Percentiles rank a stretch among this genome's conserved stretches.
These are phyloP conservation scores for Kurtzmaniella quercitrusa DNA, from an alignment of 1,139 yeast species.

Conservation along the genomic window DNA sequence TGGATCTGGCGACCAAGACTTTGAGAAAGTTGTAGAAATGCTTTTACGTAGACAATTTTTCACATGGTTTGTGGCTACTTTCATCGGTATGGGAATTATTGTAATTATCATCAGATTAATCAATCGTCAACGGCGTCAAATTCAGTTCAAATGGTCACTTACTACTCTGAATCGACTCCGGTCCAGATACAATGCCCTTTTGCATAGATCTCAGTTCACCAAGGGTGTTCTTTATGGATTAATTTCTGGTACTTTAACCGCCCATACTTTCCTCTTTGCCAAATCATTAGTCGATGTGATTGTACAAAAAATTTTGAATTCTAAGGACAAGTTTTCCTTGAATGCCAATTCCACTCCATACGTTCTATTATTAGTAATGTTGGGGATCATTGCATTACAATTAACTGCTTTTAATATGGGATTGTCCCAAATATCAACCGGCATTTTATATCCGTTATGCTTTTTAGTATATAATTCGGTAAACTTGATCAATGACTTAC, in stretches of 20 bases:
- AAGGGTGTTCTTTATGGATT: slow-evolving; percentile 65
- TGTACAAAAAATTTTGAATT: slow-evolving; percentile 36
- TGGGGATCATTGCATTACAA: slow-evolving; percentile 70
- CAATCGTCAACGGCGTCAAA: slow-evolving; percentile 10
- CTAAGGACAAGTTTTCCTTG: slow-evolving; percentile 16
- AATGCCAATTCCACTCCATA: slow-evolving; percentile 32
- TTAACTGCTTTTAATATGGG: slow-evolving; percentile 73
- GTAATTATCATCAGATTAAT: slow-evolving; percentile 20
- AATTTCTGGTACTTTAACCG: slow-evolving; percentile 75
- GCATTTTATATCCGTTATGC: slow-evolving; percentile 77
- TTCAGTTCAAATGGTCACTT: slow-evolving; percentile 10
- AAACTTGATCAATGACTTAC: slow-evolving; percentile 69
- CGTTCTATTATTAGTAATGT: slow-evolving; percentile 53
- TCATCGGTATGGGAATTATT: slow-evolving; percentile 23
- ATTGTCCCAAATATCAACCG: slow-evolving; percentile 66
- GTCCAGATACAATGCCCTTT: slow-evolving; percentile 2
- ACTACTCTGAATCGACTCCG: neutral
- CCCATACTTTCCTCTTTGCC: slow-evolving; percentile 81
- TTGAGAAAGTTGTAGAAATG: slow-evolving; percentile 22
- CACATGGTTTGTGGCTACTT: slow-evolving; percentile 37
- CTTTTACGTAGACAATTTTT: slow-evolving; percentile 26
- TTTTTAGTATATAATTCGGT: slow-evolving; percentile 78
- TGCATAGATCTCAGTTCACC: slow-evolving; percentile 22
- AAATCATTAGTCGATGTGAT: slow-evolving; percentile 76
- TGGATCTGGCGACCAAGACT: slow-evolving; percentile 17